Evolutionary conservation across 1,284 basidiomycete genomes (phyloP).

Genomic region (Golubevia pallescens): DNA sequence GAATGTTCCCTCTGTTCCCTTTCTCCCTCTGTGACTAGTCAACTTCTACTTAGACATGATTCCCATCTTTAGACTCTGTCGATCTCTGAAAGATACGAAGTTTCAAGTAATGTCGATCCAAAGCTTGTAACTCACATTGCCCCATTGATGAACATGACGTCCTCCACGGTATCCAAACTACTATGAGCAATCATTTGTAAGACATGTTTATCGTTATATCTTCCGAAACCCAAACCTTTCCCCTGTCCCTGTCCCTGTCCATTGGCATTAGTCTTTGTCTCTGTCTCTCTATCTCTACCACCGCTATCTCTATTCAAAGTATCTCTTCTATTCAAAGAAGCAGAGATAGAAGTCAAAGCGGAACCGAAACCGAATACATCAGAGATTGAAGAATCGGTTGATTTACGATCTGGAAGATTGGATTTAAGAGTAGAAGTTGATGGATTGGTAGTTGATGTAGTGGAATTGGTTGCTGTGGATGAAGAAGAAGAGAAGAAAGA

Average conservation of each 20-base stretch:
- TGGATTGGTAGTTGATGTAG: not conserved
- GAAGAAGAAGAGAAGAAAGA: slow-evolving; percentile 15
- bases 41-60: too few relatives aligned
- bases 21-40: not conserved
- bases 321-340: too few relatives aligned
- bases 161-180: slow-evolving; percentile 53
- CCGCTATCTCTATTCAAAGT: not conserved
- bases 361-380: too few relatives aligned
- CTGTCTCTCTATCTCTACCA: too few relatives aligned
- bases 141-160: slow-evolving; percentile 33
- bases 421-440: too few relatives aligned
- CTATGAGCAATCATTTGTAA: slow-evolving; percentile 62
- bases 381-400: too few relatives aligned
- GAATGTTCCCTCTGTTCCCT: not conserved
- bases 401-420: too few relatives aligned
- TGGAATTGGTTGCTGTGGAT: slow-evolving; percentile 3
- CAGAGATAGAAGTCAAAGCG: too few relatives aligned
- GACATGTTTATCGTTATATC: slow-evolving; percentile 25
- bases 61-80: too few relatives aligned
- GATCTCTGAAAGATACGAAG: too few relatives aligned
- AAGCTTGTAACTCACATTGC: slow-evolving; percentile 35
- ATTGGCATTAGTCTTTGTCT: not conserved
- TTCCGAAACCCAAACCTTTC: slow-evolving; percentile 26
- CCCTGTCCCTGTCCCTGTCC: slow-evolving; percentile 11
- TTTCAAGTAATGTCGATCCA: too few relatives aligned